These are phyloP conservation scores for Eucalyptus curtisii DNA, from an alignment of 345 rosid species.

Conservation along the genomic window DNA sequence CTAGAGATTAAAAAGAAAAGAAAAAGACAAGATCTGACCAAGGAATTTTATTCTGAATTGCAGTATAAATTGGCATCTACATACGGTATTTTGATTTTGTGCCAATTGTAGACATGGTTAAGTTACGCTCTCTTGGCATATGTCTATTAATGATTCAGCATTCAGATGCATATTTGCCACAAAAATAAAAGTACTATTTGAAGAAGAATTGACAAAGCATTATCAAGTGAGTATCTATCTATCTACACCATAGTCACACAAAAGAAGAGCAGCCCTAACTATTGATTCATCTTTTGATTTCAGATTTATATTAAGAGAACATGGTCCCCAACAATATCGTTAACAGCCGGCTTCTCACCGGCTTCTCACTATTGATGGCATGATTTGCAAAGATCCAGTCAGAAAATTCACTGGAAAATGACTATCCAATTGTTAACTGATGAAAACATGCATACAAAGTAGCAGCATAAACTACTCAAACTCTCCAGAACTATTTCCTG, in stretches of 20 bases:
- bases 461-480: background rate
- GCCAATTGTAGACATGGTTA: background rate
- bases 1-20: background rate
- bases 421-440: background rate
- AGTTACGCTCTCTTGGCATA: background rate
- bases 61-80: background rate
- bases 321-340: background rate
- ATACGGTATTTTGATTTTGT: background rate
- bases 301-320: background rate
- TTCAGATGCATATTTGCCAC: background rate
- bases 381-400: background rate
- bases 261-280: background rate
- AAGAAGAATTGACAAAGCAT: background rate
- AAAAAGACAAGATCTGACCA: background rate
- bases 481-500: background rate
- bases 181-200: background rate
- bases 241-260: background rate
- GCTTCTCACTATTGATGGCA: background rate
- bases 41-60: background rate
- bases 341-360: rapidly evolving
- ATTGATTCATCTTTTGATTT: background rate
- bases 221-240: background rate
- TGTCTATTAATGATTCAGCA: background rate
- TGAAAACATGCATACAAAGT: background rate
- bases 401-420: background rate